Evolutionary conservation across 805 yeast genomes (phyloP).

Genomic region (Sugiyamaella americana): DNA sequence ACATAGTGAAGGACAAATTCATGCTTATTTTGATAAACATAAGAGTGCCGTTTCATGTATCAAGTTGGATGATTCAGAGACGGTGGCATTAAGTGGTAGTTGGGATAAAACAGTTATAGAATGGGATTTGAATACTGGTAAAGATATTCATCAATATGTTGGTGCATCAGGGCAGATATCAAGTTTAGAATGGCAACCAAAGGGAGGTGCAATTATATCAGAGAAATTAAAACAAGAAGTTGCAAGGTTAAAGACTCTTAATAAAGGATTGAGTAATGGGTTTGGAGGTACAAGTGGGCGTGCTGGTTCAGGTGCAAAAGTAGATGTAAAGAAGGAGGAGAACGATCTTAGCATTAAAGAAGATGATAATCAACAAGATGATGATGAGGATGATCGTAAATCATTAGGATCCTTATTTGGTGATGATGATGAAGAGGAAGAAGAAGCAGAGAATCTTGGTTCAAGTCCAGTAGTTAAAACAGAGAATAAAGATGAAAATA

Average conservation of each 20-base stretch:
- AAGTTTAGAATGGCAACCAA: constrained; percentile 51
- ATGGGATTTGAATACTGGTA: constrained; percentile 85
- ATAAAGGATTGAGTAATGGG: not conserved
- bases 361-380: constrained; percentile 12
- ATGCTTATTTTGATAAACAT: constrained; percentile 71
- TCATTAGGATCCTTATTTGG: constrained; percentile 55
- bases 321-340: constrained; percentile 2
- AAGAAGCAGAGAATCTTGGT: constrained; percentile 5
- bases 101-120: constrained; percentile 80
- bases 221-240: constrained; percentile 17
- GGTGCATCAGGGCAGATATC: constrained; percentile 76
- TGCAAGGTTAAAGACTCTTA: constrained; percentile 11
- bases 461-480: constrained; percentile 4
- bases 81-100: constrained; percentile 66
- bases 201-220: constrained; percentile 24
- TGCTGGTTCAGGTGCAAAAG: not conserved
- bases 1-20: constrained; percentile 73
- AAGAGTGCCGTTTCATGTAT: constrained; percentile 69
- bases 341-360: constrained; percentile 9
- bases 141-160: constrained; percentile 40
- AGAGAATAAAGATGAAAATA: constrained; percentile 8
- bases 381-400: constrained; percentile 23
- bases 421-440: constrained; percentile 43
- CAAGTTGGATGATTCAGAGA: constrained; percentile 55
- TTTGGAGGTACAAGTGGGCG: not conserved